Evolutionary conservation across 176 grass and related monocot species (phyloP).

Genomic region (Lolium rigidum): DNA sequence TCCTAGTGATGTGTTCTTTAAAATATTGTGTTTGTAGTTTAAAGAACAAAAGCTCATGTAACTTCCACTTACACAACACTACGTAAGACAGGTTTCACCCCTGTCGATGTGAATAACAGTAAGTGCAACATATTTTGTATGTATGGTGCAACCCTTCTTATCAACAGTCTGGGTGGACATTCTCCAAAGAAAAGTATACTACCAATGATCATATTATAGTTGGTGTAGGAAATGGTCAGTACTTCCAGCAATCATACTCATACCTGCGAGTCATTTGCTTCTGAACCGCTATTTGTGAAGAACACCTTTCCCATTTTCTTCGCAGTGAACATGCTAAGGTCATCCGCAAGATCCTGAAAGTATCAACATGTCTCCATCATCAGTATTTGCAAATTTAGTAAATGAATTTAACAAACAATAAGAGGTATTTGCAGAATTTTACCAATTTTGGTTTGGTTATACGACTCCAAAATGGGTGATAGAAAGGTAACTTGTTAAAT

Average conservation of each 20-base stretch:
- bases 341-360: slow-evolving; percentile 91
- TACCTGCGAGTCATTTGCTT: slow-evolving; percentile 99
- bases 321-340: slow-evolving; percentile 79
- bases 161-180: neutral
- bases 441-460: slow-evolving; percentile 87
- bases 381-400: neutral
- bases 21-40: no score
- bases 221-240: neutral
- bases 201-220: neutral
- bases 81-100: neutral
- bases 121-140: slow-evolving; percentile 1
- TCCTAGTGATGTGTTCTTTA: no score
- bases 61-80: neutral
- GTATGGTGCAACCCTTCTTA: neutral
- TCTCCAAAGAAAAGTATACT: neutral
- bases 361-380: slow-evolving; percentile 19
- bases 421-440: slow-evolving; percentile 30
- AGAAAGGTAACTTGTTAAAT: slow-evolving; percentile 89
- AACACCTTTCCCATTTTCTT: slow-evolving; percentile 96
- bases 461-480: slow-evolving; percentile 94
- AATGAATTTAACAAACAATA: neutral
- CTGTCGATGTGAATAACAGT: slow-evolving; percentile 10
- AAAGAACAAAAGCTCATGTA: neutral
- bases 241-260: slow-evolving; percentile 38
- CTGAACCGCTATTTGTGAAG: slow-evolving; percentile 98